These are phyloP conservation scores for Boletus hoseneyae DNA, from an alignment of 1,284 basidiomycete genomes.

Conservation along the genomic window DNA sequence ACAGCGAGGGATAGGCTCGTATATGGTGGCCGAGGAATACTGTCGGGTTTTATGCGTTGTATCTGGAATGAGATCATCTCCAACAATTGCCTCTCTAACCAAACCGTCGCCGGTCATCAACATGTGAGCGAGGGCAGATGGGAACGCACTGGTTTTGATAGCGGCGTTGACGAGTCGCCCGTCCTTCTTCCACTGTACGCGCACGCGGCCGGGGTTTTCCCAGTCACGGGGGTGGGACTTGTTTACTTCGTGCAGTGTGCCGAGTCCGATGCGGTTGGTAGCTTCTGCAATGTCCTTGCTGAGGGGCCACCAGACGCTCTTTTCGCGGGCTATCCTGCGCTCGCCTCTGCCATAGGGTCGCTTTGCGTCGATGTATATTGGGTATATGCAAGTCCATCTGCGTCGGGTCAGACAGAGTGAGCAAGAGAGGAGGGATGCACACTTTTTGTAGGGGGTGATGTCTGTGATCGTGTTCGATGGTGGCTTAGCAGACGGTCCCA, in stretches of 20 bases:
- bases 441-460: slow-evolving; percentile 79
- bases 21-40: slow-evolving; percentile 67
- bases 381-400: slow-evolving; percentile 95
- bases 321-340: slow-evolving; percentile 75
- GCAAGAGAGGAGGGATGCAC: slow-evolving; percentile 24
- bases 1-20: slow-evolving; percentile 23
- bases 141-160: slow-evolving; percentile 75
- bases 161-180: slow-evolving; percentile 66
- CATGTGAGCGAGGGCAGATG: slow-evolving; percentile 3
- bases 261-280: slow-evolving; percentile 70
- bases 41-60: slow-evolving; percentile 69
- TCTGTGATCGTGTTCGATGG: slow-evolving; percentile 52
- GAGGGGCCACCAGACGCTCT: slow-evolving; percentile 91
- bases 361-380: slow-evolving; percentile 96
- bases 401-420: slow-evolving; percentile 1
- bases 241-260: slow-evolving; percentile 81
- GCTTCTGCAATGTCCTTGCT: slow-evolving; percentile 91
- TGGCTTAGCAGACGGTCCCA: slow-evolving; percentile 23
- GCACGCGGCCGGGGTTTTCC: slow-evolving; percentile 93
- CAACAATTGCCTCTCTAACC: slow-evolving; percentile 85
- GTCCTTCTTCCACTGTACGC: slow-evolving; percentile 87
- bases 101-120: not conserved
- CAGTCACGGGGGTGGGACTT: slow-evolving; percentile 94
- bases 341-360: slow-evolving; percentile 80
- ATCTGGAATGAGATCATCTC: slow-evolving; percentile 75